Evolutionary conservation across 1,284 basidiomycete genomes (phyloP).

Genomic region (Apiotrichum akiyoshidainum): DNA sequence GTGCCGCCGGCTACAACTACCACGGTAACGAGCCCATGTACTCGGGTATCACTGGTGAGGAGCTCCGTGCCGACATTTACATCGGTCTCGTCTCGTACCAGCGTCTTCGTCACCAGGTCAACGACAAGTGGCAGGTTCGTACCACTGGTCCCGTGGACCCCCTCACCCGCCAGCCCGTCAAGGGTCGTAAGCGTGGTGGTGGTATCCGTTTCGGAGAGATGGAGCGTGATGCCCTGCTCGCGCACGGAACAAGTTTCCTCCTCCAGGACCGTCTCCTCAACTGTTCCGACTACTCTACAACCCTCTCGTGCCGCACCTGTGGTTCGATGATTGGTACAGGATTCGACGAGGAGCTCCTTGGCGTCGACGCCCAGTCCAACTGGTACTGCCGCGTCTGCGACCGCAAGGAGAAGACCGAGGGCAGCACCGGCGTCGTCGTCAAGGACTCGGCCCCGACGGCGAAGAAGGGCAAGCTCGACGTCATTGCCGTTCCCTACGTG

Average conservation of each 20-base stretch:
- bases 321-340: constrained; percentile 93
- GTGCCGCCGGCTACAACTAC: constrained; percentile 95
- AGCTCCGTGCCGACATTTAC: constrained; percentile 98
- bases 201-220: constrained; percentile 99
- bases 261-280: constrained; percentile 99
- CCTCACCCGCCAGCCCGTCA: constrained; percentile 93
- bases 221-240: constrained; percentile 98
- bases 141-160: constrained; percentile 96
- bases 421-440: constrained; percentile 28
- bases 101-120: constrained; percentile 96
- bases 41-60: constrained; percentile 96
- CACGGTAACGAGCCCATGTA: constrained; percentile 99
- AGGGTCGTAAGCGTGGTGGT: constrained; percentile 96
- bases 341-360: constrained; percentile 71
- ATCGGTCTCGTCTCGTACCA: constrained; percentile 98
- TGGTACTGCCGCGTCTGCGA: constrained; percentile 92
- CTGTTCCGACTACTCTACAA: constrained; percentile 98
- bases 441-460: constrained; percentile 11
- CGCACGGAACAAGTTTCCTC: constrained; percentile 96
- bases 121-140: constrained; percentile 99
- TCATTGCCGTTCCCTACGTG: constrained; percentile 81
- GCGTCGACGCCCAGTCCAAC: constrained; percentile 55
- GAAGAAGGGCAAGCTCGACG: constrained; percentile 69
- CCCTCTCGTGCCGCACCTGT: constrained; percentile 95
- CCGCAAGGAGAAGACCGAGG: constrained; percentile 53